These are phyloP conservation scores for Colletotrichum liaoningense DNA, from an alignment of 2,329 filamentous ascomycete genomes.

Conservation along the genomic window DNA sequence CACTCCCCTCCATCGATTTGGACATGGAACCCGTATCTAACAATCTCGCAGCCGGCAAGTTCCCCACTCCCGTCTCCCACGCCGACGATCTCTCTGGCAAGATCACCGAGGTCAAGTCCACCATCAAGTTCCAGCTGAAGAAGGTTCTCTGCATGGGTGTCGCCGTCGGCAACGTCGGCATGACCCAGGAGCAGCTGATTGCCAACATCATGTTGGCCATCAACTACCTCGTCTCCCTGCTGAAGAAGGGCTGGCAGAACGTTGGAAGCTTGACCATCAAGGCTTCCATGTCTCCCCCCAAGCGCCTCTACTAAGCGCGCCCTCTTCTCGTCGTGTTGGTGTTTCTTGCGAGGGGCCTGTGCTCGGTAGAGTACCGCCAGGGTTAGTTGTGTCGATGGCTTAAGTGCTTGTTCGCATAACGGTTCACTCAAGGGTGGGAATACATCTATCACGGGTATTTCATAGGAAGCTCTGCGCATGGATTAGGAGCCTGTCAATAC, in stretches of 20 bases:
- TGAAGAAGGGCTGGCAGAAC: constrained; percentile 99
- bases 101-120: constrained; percentile 99
- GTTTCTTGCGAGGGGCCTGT: constrained; percentile 22
- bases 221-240: constrained; percentile 99
- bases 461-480: constrained; percentile 34
- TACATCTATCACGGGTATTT: constrained; percentile 9
- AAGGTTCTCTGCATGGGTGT: constrained; percentile 99
- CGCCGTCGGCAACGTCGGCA: constrained; percentile 97
- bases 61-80: constrained; percentile 98
- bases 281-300: constrained; percentile 99
- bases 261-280: constrained; percentile 99
- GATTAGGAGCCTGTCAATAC: constrained; percentile 31
- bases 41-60: constrained; percentile 85
- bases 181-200: constrained; percentile 95
- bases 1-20: too few relatives aligned
- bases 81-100: constrained; percentile 91
- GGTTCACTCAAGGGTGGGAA: not conserved
- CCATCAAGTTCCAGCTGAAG: constrained; percentile 99
- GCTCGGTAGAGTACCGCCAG: constrained; percentile 5
- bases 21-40: too few relatives aligned
- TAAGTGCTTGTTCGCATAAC: constrained; percentile 11
- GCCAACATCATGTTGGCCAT: constrained; percentile 99
- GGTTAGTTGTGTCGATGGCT: constrained; percentile 19
- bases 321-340: not conserved
- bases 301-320: constrained; percentile 88